phyloP scores from a whole-genome alignment of 352 stramenopile species.

The Aphanomyces cochlioides region DNA sequence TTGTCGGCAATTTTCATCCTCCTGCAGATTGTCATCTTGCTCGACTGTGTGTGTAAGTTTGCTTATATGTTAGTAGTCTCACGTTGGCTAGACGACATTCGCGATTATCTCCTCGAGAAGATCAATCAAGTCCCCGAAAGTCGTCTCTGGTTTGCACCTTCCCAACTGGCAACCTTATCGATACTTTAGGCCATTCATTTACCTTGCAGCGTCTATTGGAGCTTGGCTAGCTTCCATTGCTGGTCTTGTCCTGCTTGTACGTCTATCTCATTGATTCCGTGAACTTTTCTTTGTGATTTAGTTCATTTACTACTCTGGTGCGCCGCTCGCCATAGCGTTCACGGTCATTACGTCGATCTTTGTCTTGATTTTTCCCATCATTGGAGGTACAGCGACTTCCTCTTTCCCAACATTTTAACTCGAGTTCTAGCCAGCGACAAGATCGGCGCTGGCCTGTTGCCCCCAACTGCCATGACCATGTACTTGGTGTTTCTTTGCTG shows the following conservation, averaged over 20 bases:
- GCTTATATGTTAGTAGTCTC: not conserved
- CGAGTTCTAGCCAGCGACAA: conserved; percentile 52
- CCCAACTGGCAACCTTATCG: not conserved
- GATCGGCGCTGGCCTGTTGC: conserved; percentile 70
- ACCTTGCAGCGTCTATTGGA: conserved; percentile 63
- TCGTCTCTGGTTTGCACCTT: too few relatives aligned
- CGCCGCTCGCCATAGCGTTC: conserved; percentile 65
- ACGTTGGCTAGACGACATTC: conserved; percentile 12
- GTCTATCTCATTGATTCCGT: not conserved
- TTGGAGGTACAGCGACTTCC: conserved; percentile 49
- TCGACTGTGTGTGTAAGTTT: conserved; percentile 28
- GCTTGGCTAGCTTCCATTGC: conserved; percentile 50
- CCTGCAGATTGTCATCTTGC: conserved; percentile 28
- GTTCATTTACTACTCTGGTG: conserved; percentile 88
- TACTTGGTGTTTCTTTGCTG: conserved; percentile 77
- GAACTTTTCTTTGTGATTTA: conserved; percentile 35
- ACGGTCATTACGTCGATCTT: conserved; percentile 85
- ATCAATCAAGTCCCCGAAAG: not conserved
- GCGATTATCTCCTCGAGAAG: conserved; percentile 5
- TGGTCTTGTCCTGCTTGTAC: conserved; percentile 52
- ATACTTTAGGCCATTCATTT: conserved; percentile 30
- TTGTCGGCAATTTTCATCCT: conserved; percentile 24
- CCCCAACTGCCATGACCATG: conserved; percentile 62
- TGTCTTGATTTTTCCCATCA: conserved; percentile 54
- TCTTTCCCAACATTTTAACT: conserved; percentile 42